Base-by-base conservation (phyloP, 1,284 basidiomycete species). In the Ganoderma meredithae region DNA sequence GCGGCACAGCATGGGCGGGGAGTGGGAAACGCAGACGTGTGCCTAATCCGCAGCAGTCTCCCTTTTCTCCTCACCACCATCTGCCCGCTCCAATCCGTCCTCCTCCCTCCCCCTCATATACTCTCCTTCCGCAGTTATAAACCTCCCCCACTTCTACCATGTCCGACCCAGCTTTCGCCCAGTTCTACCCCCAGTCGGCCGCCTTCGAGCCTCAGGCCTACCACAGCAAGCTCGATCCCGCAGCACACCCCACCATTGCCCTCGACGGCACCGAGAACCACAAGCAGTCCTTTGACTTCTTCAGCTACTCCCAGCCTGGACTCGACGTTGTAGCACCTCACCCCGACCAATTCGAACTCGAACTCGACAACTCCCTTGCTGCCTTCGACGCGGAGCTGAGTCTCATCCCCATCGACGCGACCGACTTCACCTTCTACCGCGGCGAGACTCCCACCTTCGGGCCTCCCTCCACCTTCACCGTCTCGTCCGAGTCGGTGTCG, bases 311-410 rank as follows among this genome's bases (percentile, higher is more conserved):
- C 56, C 74, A 85, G 76, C 83, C 86, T 67, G 83, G 88, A 73
- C 83, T 86, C 72, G 90, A 91, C 81, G 83, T 92, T 78, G 83
- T 88, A 73, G 89, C 89, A 60, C 91, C 91, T 62, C 87, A 90
- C 77, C 90, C 91, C 70, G 92, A 94, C 84, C 85, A 89, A 71
- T 94, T 94, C 81, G 93, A 94, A 76, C 86, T 87, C 63, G 93
- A 94, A 80, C 86, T 94, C 76, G 93, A 94, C 81, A 72, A 72
- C 67, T 86, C 85, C 79, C 86, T 91, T 76, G 86, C 86, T 70
- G 86, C 85, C 63, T 86, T 89, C 78, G 87, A 90, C 82, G 83
- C 85, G 69, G 85, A 90, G 76, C 83, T 93, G 66, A 87, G 89
- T 76, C 83, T 89, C 71, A 80, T 89, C 72, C 86, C 86, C 70